These are phyloP conservation scores for Senna siamea DNA, from an alignment of 306 rosid species.

Conservation along the genomic window DNA sequence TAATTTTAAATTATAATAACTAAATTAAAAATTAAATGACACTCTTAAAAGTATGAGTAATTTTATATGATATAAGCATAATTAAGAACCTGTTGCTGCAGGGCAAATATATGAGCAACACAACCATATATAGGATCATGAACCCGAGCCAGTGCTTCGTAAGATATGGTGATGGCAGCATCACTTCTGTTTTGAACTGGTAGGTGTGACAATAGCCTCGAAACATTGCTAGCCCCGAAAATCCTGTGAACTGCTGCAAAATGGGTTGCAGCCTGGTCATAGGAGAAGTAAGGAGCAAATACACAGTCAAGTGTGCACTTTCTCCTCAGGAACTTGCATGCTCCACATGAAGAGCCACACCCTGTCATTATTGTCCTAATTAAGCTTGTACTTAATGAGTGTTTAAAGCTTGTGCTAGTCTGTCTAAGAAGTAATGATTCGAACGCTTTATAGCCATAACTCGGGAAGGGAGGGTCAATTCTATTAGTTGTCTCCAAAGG, in stretches of 20 bases:
- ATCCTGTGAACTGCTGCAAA: slow-evolving; percentile 82
- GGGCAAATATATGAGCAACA: slow-evolving; percentile 76
- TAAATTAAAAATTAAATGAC: too few species aligned
- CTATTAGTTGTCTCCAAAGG: slow-evolving; percentile 46
- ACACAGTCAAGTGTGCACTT: slow-evolving; percentile 69
- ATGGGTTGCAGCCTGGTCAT: slow-evolving; percentile 71
- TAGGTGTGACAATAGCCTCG: slow-evolving; percentile 66
- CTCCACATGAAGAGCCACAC: slow-evolving; percentile 79
- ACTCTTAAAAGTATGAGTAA: neutral
- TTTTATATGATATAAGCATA: slow-evolving; percentile 13
- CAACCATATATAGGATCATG: slow-evolving; percentile 80
- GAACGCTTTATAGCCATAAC: slow-evolving; percentile 61
- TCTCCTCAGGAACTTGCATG: slow-evolving; percentile 88
- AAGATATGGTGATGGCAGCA: slow-evolving; percentile 76
- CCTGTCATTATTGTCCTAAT: slow-evolving; percentile 70
- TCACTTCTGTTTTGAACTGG: slow-evolving; percentile 67
- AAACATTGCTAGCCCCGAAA: slow-evolving; percentile 88
- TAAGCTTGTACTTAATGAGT: slow-evolving; percentile 22
- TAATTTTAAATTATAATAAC: too few species aligned
- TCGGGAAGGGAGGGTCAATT: slow-evolving; percentile 36
- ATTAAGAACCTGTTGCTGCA: slow-evolving; percentile 69
- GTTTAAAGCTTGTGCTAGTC: slow-evolving; percentile 20
- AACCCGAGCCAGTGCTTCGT: slow-evolving; percentile 80
- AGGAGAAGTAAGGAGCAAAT: slow-evolving; percentile 81
- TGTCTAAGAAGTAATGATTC: slow-evolving; percentile 44